Base-by-base conservation (phyloP, 2,329 filamentous ascomycete genomes). In the Amylocarpus encephaloides region DNA sequence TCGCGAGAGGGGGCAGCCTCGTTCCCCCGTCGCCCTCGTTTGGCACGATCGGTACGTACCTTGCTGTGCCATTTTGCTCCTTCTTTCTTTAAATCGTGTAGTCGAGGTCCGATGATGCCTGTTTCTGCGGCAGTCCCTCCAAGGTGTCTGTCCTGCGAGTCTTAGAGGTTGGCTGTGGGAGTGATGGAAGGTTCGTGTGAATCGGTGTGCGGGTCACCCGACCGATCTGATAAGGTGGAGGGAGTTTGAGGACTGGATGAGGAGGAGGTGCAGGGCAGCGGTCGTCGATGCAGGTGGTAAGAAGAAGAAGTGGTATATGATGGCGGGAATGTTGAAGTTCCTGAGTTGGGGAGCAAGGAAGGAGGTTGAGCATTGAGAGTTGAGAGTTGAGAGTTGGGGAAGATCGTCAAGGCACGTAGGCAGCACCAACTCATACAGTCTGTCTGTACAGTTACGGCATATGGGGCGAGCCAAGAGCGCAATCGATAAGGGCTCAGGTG, bases 41-140 rank as follows among this genome's bases (percentile, higher is more conserved):
- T 39, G 44, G 26, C 41, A 16, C 22, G 18, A 13, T 19, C 36
- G 30, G 18, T 33, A 53, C 53, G 34, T 55, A 59, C 57, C 57
- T 55, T 59, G 53, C 22, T 43, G 36, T 30, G 46, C 51, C 57
- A 59, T 59, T 12, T 44, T 53, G 52, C 18, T 34, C 15, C 11
- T 2, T 9, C 15, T 15, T 16, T 40, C n/a, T 36, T 16, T 5
- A 36, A 16, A 16, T 13, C 34, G 34, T 16, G 34, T 5, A 4
- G 11, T 13, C 3, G 5, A 36, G 5, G 4, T 36, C 34, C 12
- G 12, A 36, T 16, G 10, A 4, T 13, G 12, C 5, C 18, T 15
- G n/a, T 39, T 10, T 40, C 18, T 36, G 12, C 34, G 12, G 15
- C 12, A 3, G 15, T 13, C 10, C 13, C 38, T 16, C 18, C 38